Evolutionary conservation across 768 basidiomycete species (phyloP).

Genomic region (Mycena kentingensis): DNA sequence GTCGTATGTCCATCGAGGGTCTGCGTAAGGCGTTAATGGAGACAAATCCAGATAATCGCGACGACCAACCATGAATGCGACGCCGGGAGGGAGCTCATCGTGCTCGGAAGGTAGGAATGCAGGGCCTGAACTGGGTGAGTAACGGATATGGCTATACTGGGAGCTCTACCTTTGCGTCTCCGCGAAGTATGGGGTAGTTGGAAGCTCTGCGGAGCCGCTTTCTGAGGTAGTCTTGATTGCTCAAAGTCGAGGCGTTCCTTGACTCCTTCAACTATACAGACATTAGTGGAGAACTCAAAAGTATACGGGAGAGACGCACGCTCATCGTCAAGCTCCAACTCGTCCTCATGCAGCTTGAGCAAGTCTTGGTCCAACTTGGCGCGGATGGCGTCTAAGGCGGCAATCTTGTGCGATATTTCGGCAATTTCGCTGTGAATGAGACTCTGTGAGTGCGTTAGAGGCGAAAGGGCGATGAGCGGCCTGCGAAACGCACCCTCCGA

Average conservation of each 20-base stretch:
- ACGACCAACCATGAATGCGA: conserved; percentile 91
- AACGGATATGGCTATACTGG: background rate
- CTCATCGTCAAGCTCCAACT: conserved; percentile 96
- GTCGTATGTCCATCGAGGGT: conserved; percentile 80
- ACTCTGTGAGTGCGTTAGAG: conserved; percentile 48
- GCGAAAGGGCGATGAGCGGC: conserved; percentile 14
- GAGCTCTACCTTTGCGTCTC: conserved; percentile 59
- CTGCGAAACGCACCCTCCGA: conserved; percentile 62
- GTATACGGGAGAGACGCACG: conserved; percentile 48
- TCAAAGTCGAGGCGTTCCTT: conserved; percentile 82
- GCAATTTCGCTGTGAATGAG: conserved; percentile 84
- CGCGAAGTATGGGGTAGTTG: conserved; percentile 63
- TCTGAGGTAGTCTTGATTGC: conserved; percentile 40
- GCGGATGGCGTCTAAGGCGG: conserved; percentile 78
- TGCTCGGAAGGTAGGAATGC: conserved; percentile 98
- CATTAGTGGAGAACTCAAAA: conserved; percentile 5
- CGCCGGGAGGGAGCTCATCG: conserved; percentile 88
- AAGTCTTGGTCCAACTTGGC: conserved; percentile 80
- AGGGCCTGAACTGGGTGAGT: conserved; percentile 56
- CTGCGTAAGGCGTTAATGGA: conserved; percentile 42
- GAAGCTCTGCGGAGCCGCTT: conserved; percentile 38
- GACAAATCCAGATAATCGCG: background rate
- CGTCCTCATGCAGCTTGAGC: conserved; percentile 89
- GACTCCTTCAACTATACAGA: conserved; percentile 79
- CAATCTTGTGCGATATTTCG: conserved; percentile 90